Evolutionary conservation across 768 basidiomycete species (phyloP).

Genomic region (Termitomyces sp.): DNA sequence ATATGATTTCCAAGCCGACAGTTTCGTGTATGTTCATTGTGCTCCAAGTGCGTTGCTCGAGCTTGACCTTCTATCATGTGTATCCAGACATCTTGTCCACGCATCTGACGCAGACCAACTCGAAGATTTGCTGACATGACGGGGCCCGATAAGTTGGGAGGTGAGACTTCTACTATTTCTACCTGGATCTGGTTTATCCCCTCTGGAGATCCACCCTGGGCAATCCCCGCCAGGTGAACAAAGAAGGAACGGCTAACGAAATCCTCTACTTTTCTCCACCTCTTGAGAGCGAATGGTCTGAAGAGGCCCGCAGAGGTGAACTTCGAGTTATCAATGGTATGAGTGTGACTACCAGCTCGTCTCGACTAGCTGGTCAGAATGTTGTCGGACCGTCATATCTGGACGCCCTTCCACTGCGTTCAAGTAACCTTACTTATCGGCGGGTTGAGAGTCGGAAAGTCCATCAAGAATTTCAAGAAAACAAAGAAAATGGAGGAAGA

Average conservation of each 20-base stretch:
- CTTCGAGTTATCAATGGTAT: constrained; percentile 72
- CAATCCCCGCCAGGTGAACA: constrained; percentile 65
- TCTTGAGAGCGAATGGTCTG: constrained; percentile 36
- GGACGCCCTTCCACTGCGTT: constrained; percentile 48
- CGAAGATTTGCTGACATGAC: constrained; percentile 78
- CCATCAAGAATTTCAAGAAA: constrained; percentile 64
- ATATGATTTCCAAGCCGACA: constrained; percentile 82
- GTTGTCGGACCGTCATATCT: constrained; percentile 38
- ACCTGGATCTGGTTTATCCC: constrained; percentile 13
- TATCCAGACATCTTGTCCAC: constrained; percentile 75
- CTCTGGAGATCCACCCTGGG: constrained; percentile 77
- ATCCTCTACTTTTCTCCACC: constrained; percentile 68
- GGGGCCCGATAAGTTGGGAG: constrained; percentile 83
- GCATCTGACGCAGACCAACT: constrained; percentile 88
- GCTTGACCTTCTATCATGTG: constrained; percentile 14
- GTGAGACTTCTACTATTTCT: neutral
- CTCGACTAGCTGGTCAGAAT: constrained; percentile 63
- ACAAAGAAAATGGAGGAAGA: constrained; percentile 44
- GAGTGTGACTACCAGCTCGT: neutral
- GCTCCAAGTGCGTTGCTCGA: constrained; percentile 15
- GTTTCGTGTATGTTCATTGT: constrained; percentile 66
- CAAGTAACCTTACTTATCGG: constrained; percentile 55
- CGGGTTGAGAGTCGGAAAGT: constrained; percentile 56
- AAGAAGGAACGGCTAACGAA: constrained; percentile 71
- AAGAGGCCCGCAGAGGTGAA: constrained; percentile 40